A percentile compares a stretch with the other conserved stretches of the same genome.
phyloP scores from a whole-genome alignment of 2,329 filamentous ascomycete species.

The Colletotrichum shisoi region DNA sequence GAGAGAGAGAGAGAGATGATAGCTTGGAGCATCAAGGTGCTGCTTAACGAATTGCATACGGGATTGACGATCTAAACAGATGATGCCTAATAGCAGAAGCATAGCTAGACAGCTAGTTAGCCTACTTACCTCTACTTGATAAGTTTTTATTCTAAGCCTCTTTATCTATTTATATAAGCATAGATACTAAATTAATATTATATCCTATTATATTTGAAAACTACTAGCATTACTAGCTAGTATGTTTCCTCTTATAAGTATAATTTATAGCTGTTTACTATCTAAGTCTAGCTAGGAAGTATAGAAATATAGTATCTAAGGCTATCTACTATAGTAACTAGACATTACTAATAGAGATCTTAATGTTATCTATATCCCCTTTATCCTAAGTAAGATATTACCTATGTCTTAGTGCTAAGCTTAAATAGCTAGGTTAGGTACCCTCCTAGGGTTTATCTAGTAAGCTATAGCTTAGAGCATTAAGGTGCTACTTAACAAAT shows the following conservation, averaged over 20 bases:
- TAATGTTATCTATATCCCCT: constrained; percentile 12
- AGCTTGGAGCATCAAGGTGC: constrained; percentile 20
- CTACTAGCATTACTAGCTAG: not conserved
- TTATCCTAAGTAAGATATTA: constrained; percentile 25
- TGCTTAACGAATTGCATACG: constrained; percentile 8
- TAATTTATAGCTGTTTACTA: not conserved
- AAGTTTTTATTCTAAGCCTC: constrained; percentile 32
- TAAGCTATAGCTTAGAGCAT: constrained; percentile 10
- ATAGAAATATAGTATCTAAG: not conserved
- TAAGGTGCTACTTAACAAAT: constrained; percentile 11
- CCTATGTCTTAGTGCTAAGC: too few relatives aligned
- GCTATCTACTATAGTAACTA: constrained; percentile 5
- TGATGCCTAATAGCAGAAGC: constrained; percentile 17
- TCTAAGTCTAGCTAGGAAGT: not conserved
- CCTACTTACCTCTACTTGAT: constrained; percentile 16
- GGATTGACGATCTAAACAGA: constrained; percentile 6
- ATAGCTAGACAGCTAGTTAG: not conserved
- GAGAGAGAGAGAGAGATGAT: not conserved
- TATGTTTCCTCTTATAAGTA: not conserved
- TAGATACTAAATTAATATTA: not conserved
- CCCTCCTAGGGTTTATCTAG: too few relatives aligned
- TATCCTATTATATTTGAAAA: not conserved
- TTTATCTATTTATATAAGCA: not conserved
- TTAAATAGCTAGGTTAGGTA: too few relatives aligned
- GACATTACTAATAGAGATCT: not conserved